These are phyloP conservation scores for Candolleomyces aberdarensis DNA, from an alignment of 768 basidiomycete species.

Conservation along the genomic window DNA sequence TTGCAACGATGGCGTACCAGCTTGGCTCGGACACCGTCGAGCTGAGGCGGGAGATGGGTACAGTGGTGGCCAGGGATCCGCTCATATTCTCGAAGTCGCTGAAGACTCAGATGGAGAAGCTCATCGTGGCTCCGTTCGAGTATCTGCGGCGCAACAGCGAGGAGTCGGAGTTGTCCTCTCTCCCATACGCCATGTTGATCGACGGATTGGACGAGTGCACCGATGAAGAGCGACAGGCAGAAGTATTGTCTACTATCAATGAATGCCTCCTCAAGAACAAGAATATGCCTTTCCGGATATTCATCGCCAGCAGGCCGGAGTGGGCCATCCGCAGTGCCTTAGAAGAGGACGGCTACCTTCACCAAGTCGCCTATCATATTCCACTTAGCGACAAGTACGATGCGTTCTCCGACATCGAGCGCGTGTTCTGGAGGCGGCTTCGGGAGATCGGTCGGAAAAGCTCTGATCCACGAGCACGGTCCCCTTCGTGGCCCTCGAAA, in stretches of 20 bases:
- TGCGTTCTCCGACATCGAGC: neutral
- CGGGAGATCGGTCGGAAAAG: neutral
- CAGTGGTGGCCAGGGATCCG: neutral
- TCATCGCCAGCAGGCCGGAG: slow-evolving; percentile 15
- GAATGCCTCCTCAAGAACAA: neutral
- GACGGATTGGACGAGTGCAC: slow-evolving; percentile 17
- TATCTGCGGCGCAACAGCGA: neutral
- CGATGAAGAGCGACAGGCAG: slow-evolving; percentile 5
- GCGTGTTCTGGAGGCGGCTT: neutral
- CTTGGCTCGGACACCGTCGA: neutral
- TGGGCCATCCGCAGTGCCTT: slow-evolving; percentile 5
- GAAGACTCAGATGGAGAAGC: slow-evolving; percentile 5
- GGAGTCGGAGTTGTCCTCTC: neutral
- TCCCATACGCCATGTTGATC: slow-evolving; percentile 1
- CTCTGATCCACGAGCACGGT: no score
- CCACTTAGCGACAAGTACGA: slow-evolving; percentile 2
- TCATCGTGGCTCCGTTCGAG: slow-evolving; percentile 2
- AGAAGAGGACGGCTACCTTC: neutral
- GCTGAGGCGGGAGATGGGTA: neutral
- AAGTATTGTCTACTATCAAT: slow-evolving; percentile 9
- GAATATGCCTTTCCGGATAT: slow-evolving; percentile 7
- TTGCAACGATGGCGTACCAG: slow-evolving; percentile 12
- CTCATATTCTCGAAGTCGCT: neutral
- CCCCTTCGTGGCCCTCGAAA: slow-evolving; percentile 10
- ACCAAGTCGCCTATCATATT: neutral